phyloP scores from a whole-genome alignment of 2,329 filamentous ascomycete species.

The Chaetomium strumarium region DNA sequence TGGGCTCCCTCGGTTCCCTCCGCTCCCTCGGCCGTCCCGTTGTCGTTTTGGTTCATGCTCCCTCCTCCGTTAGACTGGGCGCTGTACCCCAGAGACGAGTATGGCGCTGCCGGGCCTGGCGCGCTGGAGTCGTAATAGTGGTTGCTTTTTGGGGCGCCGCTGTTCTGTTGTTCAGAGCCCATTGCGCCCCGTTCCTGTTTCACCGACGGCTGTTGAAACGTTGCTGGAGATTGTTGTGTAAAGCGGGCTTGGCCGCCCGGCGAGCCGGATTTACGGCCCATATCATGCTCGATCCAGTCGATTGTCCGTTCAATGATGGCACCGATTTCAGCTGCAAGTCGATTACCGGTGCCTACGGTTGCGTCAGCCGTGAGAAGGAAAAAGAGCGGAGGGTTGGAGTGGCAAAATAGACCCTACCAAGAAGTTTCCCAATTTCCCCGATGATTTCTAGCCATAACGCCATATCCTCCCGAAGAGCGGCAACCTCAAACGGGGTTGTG shows the following conservation, averaged over 20 bases:
- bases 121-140: constrained; percentile 21
- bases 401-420: constrained; percentile 47
- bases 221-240: constrained; percentile 14
- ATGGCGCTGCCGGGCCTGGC: constrained; percentile 13
- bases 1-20: constrained; percentile 14
- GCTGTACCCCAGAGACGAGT: constrained; percentile 21
- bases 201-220: constrained; percentile 10
- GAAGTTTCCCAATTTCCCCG: constrained; percentile 57
- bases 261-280: constrained; percentile 32
- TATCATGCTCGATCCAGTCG: constrained; percentile 47
- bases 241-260: constrained; percentile 2
- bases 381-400: neutral
- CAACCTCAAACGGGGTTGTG: constrained; percentile 53
- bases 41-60: constrained; percentile 17
- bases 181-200: constrained; percentile 4
- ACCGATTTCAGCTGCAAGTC: constrained; percentile 40
- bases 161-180: constrained; percentile 12
- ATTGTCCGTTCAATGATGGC: constrained; percentile 48
- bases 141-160: constrained; percentile 17
- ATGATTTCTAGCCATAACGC: constrained; percentile 62
- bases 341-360: constrained; percentile 38
- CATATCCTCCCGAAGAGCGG: constrained; percentile 61
- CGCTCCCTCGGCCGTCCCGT: constrained; percentile 13
- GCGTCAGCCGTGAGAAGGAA: constrained; percentile 8
- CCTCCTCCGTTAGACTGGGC: constrained; percentile 14